Evolutionary conservation across 192 early-diverging fungal species (phyloP), one percentile per base, ranked within the genome.

Genomic region (Rhizoclosmatium sp.): DNA sequence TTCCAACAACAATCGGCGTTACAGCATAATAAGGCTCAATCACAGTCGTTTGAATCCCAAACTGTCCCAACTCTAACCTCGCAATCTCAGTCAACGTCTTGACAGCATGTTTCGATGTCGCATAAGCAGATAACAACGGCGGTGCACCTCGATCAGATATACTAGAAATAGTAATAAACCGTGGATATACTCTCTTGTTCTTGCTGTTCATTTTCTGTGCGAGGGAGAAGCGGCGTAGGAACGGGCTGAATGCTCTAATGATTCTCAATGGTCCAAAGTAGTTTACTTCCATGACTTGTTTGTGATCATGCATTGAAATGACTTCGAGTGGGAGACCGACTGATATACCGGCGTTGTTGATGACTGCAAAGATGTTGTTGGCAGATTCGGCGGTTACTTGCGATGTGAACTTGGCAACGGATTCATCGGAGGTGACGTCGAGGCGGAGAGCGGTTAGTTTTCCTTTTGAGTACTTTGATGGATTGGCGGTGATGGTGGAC

Each of bases 71-170:
- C 65, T 90, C 89, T 12, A 85, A 72, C 51, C 89, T 71, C 39
- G 84, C 54, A 31, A 84, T 65, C 5, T 84, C 85, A 10, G 84
- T 78, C 47, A 89, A 76, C 0, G 86, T 82, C 19, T 83, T 77
- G 51, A 86, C 67, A 14, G 87, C 87, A 61, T 86, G 87, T 56
- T 88, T 86, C 44, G 82, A 86, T 16, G 87, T 82, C 23, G 81
- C 80, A 51, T 87, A 84, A 3, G 69, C 78, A 23, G 69, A 23
- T 47, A 83, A 49, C 62, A 21, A 16, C 2, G 82, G 82, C 9
- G 41, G 9, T 16, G 59, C 51, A 23, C 39, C n/a, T 1, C 81
- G 72, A 7, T 74, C 84, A 31, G 84, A 72, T 56, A 82, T 69
- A 51, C 82, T 84, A 4, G 81, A 44, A 44, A 85, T 83, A 59